Evolutionary conservation across 805 yeast genomes (phyloP), one percentile per base, ranked within the genome.

Genomic region (Nakazawaea ambrosiae): DNA sequence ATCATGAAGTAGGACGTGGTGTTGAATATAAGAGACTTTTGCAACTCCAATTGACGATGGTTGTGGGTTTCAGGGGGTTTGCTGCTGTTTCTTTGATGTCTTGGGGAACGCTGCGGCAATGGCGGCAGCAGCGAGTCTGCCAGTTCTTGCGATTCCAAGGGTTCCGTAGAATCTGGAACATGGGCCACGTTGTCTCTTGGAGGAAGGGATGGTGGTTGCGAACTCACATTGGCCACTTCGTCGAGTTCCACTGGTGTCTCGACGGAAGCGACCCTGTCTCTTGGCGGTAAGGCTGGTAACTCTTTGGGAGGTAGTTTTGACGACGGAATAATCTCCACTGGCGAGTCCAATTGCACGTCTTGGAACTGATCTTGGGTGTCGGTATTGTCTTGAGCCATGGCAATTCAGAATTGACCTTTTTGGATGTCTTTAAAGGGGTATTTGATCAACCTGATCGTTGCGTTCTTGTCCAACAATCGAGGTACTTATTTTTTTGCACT

Each of bases 101-200:
- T 15, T 15, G 31, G 19, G 19, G 31, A 19, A 4, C 19, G 17
- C 12, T 20, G 33, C 24, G 24, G 24, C 26, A 32, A 15, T 22
- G 19, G 27, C n/a, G 27, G 18, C 16, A 17, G 27, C 27, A 11
- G 9, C 14, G 14, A 4, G 27, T n/a, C 16, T 11, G 20, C 10
- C 33, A 19, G 5, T 10, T 4, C 12, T 28, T 28, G n/a, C 19
- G n/a, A 18, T 18, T 18, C 12, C 5, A 23, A 8, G 12, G 26
- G 12, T 8, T 27, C 16, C 14, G 29, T 7, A 27, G 9, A 8
- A n/a, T 12, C 20, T 16, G 40, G 20, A n/a, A 18, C 24, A 15
- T 26, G 14, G 3, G 14, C 38, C 20, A 28, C 17, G 17, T 35
- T n/a, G n/a, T 31, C 40, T 19, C 40, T 31, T 25, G 40, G 40